A percentile compares a stretch with the other conserved stretches of the same genome.
These are phyloP conservation scores for Alternaria arbusti DNA, from an alignment of 2,329 filamentous ascomycete genomes.

Conservation along the genomic window DNA sequence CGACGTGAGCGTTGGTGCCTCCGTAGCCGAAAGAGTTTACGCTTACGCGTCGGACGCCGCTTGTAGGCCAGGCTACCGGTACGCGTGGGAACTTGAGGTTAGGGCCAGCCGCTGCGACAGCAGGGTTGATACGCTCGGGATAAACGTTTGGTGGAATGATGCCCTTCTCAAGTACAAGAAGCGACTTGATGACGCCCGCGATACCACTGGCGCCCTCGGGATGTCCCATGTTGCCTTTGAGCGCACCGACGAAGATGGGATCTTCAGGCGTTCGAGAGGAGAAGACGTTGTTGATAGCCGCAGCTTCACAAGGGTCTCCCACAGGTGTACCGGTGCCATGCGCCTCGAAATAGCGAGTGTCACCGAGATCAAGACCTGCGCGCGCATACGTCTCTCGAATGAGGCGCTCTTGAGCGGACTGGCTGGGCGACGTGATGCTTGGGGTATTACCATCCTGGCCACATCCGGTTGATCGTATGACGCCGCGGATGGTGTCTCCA, in stretches of 20 bases:
- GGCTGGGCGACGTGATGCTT: slow-evolving; percentile 33
- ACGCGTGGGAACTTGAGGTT: slow-evolving; percentile 15
- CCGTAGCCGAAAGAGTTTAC: slow-evolving; percentile 39
- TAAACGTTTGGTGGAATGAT: slow-evolving; percentile 18
- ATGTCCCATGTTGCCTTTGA: slow-evolving; percentile 47
- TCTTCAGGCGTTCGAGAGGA: slow-evolving; percentile 19
- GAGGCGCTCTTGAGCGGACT: slow-evolving; percentile 53
- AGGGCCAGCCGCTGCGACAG: slow-evolving; percentile 12
- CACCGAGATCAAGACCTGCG: slow-evolving; percentile 41
- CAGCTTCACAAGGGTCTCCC: slow-evolving; percentile 33
- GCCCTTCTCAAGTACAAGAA: slow-evolving; percentile 47
- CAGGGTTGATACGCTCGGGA: slow-evolving; percentile 35
- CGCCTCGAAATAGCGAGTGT: slow-evolving; percentile 33
- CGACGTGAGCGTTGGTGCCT: slow-evolving; percentile 28
- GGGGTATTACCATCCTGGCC: slow-evolving; percentile 27
- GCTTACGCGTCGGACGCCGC: slow-evolving; percentile 20
- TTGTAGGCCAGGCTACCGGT: slow-evolving; percentile 16
- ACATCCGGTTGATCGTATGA: slow-evolving; percentile 34
- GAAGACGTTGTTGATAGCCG: slow-evolving; percentile 20
- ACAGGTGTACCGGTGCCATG: slow-evolving; percentile 61
- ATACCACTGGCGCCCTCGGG: slow-evolving; percentile 49
- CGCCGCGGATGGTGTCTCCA: slow-evolving; percentile 36
- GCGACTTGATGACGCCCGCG: slow-evolving; percentile 47
- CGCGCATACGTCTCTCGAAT: slow-evolving; percentile 43
- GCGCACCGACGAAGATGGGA: slow-evolving; percentile 18